Base-by-base conservation (phyloP, 352 stramenopile species). In the Aphanomyces euteiches region DNA sequence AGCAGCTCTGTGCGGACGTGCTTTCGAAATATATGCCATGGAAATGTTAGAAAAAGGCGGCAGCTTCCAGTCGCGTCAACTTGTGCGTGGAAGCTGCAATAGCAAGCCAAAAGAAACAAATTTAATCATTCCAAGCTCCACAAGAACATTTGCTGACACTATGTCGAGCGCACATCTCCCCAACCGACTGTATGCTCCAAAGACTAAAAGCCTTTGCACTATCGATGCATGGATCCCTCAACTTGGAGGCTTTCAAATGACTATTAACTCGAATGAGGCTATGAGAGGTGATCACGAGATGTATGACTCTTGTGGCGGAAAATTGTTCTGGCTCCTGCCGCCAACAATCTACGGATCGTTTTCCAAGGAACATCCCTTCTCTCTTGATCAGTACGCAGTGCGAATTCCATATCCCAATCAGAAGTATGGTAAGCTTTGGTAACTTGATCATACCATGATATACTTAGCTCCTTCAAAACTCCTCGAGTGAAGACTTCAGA, bases 21-120 rank as follows among this genome's bases (percentile, higher is more conserved):
- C 78, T 47, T 81, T 80, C 47, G 72, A 78, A 68, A 67, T 68
- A 13, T 36, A 83, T 73, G 45, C 41, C 1, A 73, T 83, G 74
- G 47, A 72, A 60, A 47, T 79, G 73, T 72, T 82, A 56, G 56
- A 83, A 10, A 1, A 39, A 47, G 73, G 77, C 43, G 75, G 75
- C 19, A 21, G 7, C 65, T 78, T 77, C 47, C 53, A 56, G n/a
- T 78, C 19, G 19, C 37, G 19, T 60, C 10, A 60, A 60, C 28
- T 60, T 17, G 54, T 60, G 37, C 54, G 2, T n/a, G 54, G 54
- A 37, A 60, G 19, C 19, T 28, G 28, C 28, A 28, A 28, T 28
- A 28, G 28, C 54, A 37, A 37, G 37, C 28, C 28, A 34, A n/a
- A 17, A 12, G 54, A 60, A 60, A 37, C 1, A n/a, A n/a, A 2